Evolutionary conservation across 768 basidiomycete genomes (phyloP), one percentile per base, ranked within the genome.

Genomic region (Imleria badia): DNA sequence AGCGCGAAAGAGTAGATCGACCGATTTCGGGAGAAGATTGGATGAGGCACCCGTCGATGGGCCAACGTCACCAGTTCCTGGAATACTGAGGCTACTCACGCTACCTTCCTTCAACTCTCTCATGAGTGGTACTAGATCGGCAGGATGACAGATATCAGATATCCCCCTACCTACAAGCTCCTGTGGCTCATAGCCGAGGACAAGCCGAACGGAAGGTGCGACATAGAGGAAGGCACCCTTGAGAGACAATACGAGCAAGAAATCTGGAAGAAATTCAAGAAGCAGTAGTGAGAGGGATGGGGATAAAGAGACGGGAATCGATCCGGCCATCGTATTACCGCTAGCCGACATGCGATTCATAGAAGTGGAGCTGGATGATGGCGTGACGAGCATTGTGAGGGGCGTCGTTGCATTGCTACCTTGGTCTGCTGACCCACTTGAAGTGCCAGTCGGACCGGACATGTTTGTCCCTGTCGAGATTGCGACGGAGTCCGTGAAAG

Each of bases 201-300:
- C 83, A 29, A 81, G 75, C 12, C 81, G 74, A 19, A 96, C 84
- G 23, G 87, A 82, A 2, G 94, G 94, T 0, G 93, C 91, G 48
- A 93, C 90, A 68, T 97, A 99, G 45, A 96, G 84, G 71, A 98
- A 94, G 15, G 81, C 78, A 29, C 96, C 96, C 66, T 98, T 95
- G 61, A 97, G 83, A 3, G 91, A 94, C 38, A 99, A 78, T 50
- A 98, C 94, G 65, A 90, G 88, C 22, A 97, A 75, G 67, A 96
- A 91, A 68, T 98, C 96, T 3, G 86, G 84, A 6, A 76, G 71
- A 29, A 76, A 73, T 62, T 82, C 81, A 51, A 91, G 81, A 41
- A 91, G 73, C 17, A 89, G 66, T 39, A 69, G 68, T 1, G 67
- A 67, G 15, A 69, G 64, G 2, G 61, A 57, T 14, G 67, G 67